Evolutionary conservation across 1,139 yeast genomes (phyloP).

Genomic region (Hyphopichia burtonii): DNA sequence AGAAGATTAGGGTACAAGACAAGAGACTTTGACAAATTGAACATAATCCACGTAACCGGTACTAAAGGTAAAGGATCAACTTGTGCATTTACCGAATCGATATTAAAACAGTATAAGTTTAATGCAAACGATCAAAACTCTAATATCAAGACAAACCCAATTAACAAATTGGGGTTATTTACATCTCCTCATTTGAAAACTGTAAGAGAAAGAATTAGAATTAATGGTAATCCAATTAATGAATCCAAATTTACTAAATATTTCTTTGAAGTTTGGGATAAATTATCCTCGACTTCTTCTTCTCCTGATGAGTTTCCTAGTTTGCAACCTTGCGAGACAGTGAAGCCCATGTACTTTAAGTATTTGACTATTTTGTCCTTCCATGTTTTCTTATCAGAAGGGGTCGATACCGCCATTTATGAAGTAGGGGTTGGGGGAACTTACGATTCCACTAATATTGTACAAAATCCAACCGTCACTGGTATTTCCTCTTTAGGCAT

Average conservation of each 20-base stretch:
- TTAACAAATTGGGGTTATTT: conserved; percentile 76
- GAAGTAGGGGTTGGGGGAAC: conserved; percentile 99
- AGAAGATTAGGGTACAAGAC: conserved; percentile 80
- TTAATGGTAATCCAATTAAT: conserved; percentile 81
- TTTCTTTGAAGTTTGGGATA: conserved; percentile 93
- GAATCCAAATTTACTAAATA: conserved; percentile 81
- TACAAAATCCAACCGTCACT: conserved; percentile 76
- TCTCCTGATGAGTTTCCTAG: conserved; percentile 64
- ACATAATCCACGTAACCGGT: conserved; percentile 90
- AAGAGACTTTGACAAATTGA: conserved; percentile 66
- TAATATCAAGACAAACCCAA: conserved; percentile 12
- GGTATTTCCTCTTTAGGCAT: conserved; percentile 88
- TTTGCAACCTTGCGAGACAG: conserved; percentile 57
- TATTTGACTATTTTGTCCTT: conserved; percentile 85
- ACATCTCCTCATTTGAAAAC: conserved; percentile 95
- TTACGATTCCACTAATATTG: conserved; percentile 89
- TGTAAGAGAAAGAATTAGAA: conserved; percentile 88
- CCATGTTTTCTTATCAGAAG: conserved; percentile 84
- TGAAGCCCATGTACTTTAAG: conserved; percentile 92
- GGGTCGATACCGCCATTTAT: conserved; percentile 87
- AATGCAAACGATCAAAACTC: background rate
- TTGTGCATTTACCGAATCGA: conserved; percentile 89
- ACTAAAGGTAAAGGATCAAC: conserved; percentile 99
- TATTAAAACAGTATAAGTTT: conserved; percentile 57
- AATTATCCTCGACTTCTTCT: conserved; percentile 58